These are phyloP conservation scores for Nepenthes gracilis DNA, from an alignment of 148 eudicot genomes.

Conservation along the genomic window DNA sequence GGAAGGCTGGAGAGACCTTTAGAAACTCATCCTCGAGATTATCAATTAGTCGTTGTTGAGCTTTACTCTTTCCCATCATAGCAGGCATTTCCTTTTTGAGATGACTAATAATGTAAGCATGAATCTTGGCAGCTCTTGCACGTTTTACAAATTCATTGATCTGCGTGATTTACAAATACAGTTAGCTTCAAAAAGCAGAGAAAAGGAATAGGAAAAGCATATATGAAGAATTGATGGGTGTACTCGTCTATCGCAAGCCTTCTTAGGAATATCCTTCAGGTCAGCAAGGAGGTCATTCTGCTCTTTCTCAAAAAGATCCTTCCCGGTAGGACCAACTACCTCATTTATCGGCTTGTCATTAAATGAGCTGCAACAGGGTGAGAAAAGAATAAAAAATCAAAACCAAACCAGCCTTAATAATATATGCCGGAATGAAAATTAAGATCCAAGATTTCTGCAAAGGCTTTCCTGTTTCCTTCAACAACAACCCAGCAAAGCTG, in stretches of 20 bases:
- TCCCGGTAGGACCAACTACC: slow-evolving; percentile 63
- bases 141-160: slow-evolving; percentile 93
- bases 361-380: slow-evolving; percentile 47
- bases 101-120: slow-evolving; percentile 83
- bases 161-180: slow-evolving; percentile 19
- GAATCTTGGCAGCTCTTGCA: slow-evolving; percentile 88
- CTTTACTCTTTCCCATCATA: slow-evolving; percentile 69
- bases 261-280: slow-evolving; percentile 89
- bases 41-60: slow-evolving; percentile 81
- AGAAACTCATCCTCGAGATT: slow-evolving; percentile 66
- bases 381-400: neutral
- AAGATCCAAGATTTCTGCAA: too few relatives aligned
- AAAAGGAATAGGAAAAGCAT: neutral
- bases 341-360: slow-evolving; percentile 75
- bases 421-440: too few relatives aligned
- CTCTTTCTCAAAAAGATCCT: slow-evolving; percentile 82
- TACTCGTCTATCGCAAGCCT: slow-evolving; percentile 92
- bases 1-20: slow-evolving; percentile 34
- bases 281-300: slow-evolving; percentile 81
- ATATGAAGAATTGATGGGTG: slow-evolving; percentile 4
- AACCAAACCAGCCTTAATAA: neutral
- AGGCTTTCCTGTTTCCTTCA: too few relatives aligned
- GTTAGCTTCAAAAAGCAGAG: slow-evolving; percentile 1
- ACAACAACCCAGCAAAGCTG: too few relatives aligned
- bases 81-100: slow-evolving; percentile 93